Base-by-base conservation (phyloP, 2,329 filamentous ascomycete genomes). In the Ilyonectria destructans region DNA sequence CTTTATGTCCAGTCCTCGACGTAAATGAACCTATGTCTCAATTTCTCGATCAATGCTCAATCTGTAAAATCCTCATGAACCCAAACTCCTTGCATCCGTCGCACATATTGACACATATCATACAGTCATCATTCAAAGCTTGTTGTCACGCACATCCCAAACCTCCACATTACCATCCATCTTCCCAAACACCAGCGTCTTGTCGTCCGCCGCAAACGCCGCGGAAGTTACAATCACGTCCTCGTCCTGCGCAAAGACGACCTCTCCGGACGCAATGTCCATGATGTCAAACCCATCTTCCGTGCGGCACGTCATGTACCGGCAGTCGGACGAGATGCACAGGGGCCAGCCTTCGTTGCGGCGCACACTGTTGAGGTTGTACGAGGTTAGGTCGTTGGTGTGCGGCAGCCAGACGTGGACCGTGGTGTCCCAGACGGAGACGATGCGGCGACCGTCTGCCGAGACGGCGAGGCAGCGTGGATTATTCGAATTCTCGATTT, bases 211-310 rank as follows among this genome's bases (percentile, higher is more conserved):
- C 5, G 77, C 77, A 60, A 84, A 84, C 7, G 77, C 79, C 0
- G 74, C 82, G 8, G 81, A 71, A 10, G 81, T 83, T 8, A 83
- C 74, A 48, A 82, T 52, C 1, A 69, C 73, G 2, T 71, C 73
- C 33, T 66, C 74, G 0, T 49, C 23, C 43, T 70, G 70, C 26
- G 79, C 79, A 17, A 77, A 79, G 0, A 80, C 65, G 1, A 83
- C 70, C 2, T 62, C 64, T 0, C 82, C 82, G 1, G 81, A 79
- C 10, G 67, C 68, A 29, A 82, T 71, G 13, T 84, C 81, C 73
- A 82, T 81, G 19, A 84, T 70, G 23, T 84, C 83, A 59, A 84
- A 80, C 7, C 82, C 83, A 4, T 79, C 77, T 59, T 84, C 83
- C 0, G 80, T 84, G 65, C 82, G 76, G 68, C 80, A 82, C 19